A percentile compares a stretch with the other conserved stretches of the same genome.
phyloP scores from a whole-genome alignment of 345 rosid species.

The Gossypium rotundifolium region DNA sequence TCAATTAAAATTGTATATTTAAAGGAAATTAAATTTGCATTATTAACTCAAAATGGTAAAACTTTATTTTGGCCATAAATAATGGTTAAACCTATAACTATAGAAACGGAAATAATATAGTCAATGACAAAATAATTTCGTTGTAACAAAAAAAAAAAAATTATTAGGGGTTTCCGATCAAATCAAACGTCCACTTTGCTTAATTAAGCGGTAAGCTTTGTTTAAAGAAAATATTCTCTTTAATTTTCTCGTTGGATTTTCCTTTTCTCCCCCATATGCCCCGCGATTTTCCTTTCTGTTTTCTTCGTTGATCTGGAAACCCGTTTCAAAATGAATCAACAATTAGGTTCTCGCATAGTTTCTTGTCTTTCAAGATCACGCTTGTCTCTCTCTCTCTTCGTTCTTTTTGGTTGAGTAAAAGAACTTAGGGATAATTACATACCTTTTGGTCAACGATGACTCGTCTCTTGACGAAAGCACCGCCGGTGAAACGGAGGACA shows the following conservation, averaged over 20 bases:
- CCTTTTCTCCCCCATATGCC: background rate
- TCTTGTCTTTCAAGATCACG: background rate
- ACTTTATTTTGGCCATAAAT: no score
- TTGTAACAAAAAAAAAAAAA: background rate
- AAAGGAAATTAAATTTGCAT: no score
- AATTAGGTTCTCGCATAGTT: background rate
- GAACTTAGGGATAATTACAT: background rate
- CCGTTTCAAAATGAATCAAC: background rate
- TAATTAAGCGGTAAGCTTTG: background rate
- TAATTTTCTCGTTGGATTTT: background rate
- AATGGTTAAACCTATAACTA: no score
- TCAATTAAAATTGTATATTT: no score
- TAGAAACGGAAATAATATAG: no score
- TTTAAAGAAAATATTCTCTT: background rate
- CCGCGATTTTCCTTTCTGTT: background rate
- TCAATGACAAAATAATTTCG: no score
- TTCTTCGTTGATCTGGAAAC: background rate
- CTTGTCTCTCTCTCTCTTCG: background rate
- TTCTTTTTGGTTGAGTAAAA: background rate
- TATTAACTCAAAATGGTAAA: no score
- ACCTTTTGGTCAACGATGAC: conserved; percentile 22
- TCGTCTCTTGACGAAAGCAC: conserved; percentile 21
- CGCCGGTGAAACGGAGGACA: background rate
- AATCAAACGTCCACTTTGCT: background rate
- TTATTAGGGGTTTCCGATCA: background rate